Base-by-base conservation (phyloP, 2,329 filamentous ascomycete genomes). In the Paracoccidioides lutzii region DNA sequence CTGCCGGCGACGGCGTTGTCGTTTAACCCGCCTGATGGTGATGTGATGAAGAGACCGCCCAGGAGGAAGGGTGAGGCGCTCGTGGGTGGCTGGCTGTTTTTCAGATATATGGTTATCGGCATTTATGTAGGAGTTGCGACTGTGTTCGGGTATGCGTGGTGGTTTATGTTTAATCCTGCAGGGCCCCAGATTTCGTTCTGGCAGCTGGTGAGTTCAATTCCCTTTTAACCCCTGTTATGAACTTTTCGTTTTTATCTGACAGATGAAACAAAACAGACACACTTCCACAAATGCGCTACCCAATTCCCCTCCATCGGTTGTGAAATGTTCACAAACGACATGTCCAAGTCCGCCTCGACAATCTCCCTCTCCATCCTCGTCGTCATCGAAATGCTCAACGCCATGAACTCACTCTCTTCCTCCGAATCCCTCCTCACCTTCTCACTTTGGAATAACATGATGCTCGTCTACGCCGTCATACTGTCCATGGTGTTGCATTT, bases 311-410 rank as follows among this genome's bases (percentile, higher is more conserved):
- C 91, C 64, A 88, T 97, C 65, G 90, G 89, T 54, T 98, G 93
- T 73, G 76, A 83, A 59, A 97, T 98, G 80, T 98, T 98, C 75
- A 75, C 79, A 61, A 85, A 95, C 67, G 80, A 89, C 61, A 85
- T 87, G 78, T 83, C 90, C 62, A 90, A 91, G 73, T 82, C 90
- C 4, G 93, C 90, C 2, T 95, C 90, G 22, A 98, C 93, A 1
- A 84, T 98, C 33, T 96, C 90, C 5, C 80, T 98, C 59, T 95
- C 88, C 41, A 83, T 84, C 65, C 80, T 98, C 15, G 93, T 98
- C 48, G 90, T 96, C 58, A 97, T 98, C 67, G 93, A 98, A 76
- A 98, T 98, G 93, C 81, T 98, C 69, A 98, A 98, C 74, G 93
- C 93, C 64, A 91, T 97, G 86, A 98, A 98, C 69, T 93, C 91